These are phyloP conservation scores for Pythium utonaiense DNA, from an alignment of 352 stramenopile genomes.

Conservation along the genomic window DNA sequence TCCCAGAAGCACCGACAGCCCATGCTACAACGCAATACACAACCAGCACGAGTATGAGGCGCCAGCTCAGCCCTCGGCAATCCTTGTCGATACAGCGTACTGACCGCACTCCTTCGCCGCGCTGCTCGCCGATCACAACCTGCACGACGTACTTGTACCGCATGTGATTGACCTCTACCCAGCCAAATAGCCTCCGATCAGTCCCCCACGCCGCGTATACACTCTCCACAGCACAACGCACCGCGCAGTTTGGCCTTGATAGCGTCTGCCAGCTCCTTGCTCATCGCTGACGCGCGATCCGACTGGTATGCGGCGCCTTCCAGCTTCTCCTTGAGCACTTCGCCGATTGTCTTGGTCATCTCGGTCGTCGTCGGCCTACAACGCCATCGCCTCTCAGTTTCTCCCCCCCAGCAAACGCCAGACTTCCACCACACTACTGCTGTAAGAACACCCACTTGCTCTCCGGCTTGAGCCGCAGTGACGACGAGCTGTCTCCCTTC, in stretches of 20 bases:
- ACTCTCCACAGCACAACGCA: slow-evolving; percentile 12
- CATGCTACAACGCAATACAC: slow-evolving; percentile 46
- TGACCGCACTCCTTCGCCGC: slow-evolving; percentile 80
- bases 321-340: slow-evolving; percentile 69
- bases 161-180: slow-evolving; percentile 51
- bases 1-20: slow-evolving; percentile 90
- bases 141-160: slow-evolving; percentile 91
- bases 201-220: background rate
- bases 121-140: slow-evolving; percentile 88
- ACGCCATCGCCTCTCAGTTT: too few species aligned
- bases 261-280: slow-evolving; percentile 84
- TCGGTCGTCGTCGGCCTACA: slow-evolving; percentile 72
- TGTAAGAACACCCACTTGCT: slow-evolving; percentile 35
- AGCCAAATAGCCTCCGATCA: background rate
- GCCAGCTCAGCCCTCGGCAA: too few species aligned
- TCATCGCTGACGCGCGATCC: slow-evolving; percentile 67
- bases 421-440: too few species aligned
- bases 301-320: slow-evolving; percentile 63
- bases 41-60: too few species aligned
- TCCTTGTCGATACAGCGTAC: too few species aligned
- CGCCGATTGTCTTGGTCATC: slow-evolving; percentile 73
- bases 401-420: too few species aligned
- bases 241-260: slow-evolving; percentile 85
- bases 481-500: slow-evolving; percentile 36
- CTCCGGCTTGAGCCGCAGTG: slow-evolving; percentile 57